These are phyloP conservation scores for Viola pubescens DNA, from an alignment of 441 rosid species.

Conservation along the genomic window DNA sequence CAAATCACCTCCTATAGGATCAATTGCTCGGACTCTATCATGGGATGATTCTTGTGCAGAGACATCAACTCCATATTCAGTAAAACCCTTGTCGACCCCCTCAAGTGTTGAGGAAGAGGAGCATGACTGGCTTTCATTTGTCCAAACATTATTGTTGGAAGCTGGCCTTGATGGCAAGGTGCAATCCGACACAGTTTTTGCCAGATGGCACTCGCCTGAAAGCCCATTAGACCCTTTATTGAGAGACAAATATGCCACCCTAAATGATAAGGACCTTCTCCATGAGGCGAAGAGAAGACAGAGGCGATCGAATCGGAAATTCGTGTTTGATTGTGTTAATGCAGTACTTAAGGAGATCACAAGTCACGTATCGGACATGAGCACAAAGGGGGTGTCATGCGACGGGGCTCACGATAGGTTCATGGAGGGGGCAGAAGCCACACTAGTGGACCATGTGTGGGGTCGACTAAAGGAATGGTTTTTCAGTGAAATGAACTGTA, in stretches of 20 bases:
- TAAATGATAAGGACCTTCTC: slow-evolving; percentile 38
- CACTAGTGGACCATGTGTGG: slow-evolving; percentile 55
- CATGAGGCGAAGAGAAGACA: slow-evolving; percentile 64
- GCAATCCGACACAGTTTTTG: slow-evolving; percentile 25
- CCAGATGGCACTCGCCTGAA: slow-evolving; percentile 66
- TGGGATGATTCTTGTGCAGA: slow-evolving; percentile 53
- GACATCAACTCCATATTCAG: slow-evolving; percentile 32
- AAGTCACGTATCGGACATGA: slow-evolving; percentile 23
- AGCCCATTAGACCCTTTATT: slow-evolving; percentile 64
- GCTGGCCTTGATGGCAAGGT: slow-evolving; percentile 43
- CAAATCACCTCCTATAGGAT: slow-evolving; percentile 85
- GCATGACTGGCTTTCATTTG: slow-evolving; percentile 47
- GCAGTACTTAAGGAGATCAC: slow-evolving; percentile 42
- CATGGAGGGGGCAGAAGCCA: slow-evolving; percentile 17
- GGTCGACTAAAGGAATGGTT: slow-evolving; percentile 56
- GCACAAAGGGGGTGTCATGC: slow-evolving; percentile 14
- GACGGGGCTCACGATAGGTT: slow-evolving; percentile 8
- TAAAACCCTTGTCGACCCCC: slow-evolving; percentile 33
- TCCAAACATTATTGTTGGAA: slow-evolving; percentile 44
- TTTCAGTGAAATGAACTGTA: slow-evolving; percentile 24
- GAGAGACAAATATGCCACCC: slow-evolving; percentile 41
- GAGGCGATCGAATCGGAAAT: slow-evolving; percentile 53
- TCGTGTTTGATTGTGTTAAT: slow-evolving; percentile 62
- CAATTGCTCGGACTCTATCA: slow-evolving; percentile 65
- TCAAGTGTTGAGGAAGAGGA: slow-evolving; percentile 37